Percentiles rank a stretch among this genome's conserved stretches.
Evolutionary conservation across 2,329 filamentous ascomycete species (phyloP).

Genomic region (Scortechinia acanthostroma): DNA sequence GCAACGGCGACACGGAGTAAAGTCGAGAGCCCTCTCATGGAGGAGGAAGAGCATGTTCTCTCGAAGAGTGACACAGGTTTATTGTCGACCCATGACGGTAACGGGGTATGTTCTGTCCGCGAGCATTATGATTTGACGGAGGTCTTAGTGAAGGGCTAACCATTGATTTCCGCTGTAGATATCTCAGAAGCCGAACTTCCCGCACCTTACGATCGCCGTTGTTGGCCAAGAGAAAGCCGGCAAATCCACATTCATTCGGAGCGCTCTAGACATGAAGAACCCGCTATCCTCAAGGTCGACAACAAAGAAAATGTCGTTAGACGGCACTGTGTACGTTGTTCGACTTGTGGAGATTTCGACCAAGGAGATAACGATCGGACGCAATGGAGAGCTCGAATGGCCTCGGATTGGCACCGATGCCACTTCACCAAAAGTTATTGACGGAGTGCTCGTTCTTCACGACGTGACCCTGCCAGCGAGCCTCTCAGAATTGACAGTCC

Average conservation of each 20-base stretch:
- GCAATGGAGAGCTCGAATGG: constrained; percentile 20
- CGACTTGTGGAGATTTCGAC: constrained; percentile 46
- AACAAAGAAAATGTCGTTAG: constrained; percentile 45
- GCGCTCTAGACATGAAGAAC: constrained; percentile 41
- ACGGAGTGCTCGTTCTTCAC: constrained; percentile 15
- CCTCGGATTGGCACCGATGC: constrained; percentile 8
- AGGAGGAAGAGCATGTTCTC: constrained; percentile 16
- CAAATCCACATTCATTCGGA: constrained; percentile 51
- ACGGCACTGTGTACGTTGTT: constrained; percentile 44
- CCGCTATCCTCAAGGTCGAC: constrained; percentile 25
- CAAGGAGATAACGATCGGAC: constrained; percentile 14
- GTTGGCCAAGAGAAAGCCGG: constrained; percentile 43
- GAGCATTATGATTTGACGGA: no score
- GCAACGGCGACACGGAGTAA: background rate
- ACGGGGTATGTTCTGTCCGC: no score
- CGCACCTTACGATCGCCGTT: constrained; percentile 49
- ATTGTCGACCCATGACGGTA: no score
- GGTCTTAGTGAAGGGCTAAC: no score
- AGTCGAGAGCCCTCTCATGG: constrained; percentile 11
- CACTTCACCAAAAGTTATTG: constrained; percentile 35
- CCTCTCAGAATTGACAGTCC: background rate
- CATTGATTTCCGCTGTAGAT: no score
- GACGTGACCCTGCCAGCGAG: background rate
- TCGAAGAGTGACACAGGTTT: no score
- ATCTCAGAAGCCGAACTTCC: constrained; percentile 21